Conservation (phyloP, 225 moss, liverwort and hornwort genomes). For the Sphagnum tenellum region DNA sequence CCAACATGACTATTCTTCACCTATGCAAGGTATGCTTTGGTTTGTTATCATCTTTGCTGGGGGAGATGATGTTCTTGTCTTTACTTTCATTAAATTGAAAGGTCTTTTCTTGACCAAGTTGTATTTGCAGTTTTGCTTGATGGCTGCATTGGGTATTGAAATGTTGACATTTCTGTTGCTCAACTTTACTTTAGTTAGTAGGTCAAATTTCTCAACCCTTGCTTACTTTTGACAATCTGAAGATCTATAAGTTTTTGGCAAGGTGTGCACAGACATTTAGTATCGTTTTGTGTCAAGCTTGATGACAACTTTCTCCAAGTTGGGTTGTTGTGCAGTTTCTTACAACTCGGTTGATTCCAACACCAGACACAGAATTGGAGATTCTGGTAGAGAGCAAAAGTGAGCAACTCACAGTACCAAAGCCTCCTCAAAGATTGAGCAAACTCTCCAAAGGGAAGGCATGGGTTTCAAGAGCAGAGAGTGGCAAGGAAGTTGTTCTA, state of each 20-base stretch:
- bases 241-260: too few relatives aligned
- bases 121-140: too few relatives aligned
- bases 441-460: slow-evolving; percentile 79
- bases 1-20: slow-evolving; percentile 78
- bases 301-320: too few relatives aligned
- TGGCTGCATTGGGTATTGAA: too few relatives aligned
- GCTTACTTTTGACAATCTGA: too few relatives aligned
- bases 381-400: slow-evolving; percentile 80
- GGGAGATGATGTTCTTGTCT: not conserved
- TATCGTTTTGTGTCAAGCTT: too few relatives aligned
- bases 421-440: slow-evolving; percentile 63
- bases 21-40: slow-evolving; percentile 62
- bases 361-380: slow-evolving; percentile 73
- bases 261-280: too few relatives aligned
- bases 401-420: slow-evolving; percentile 63
- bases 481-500: slow-evolving; percentile 79
- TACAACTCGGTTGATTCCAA: slow-evolving; percentile 55
- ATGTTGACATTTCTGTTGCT: too few relatives aligned
- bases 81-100: too few relatives aligned
- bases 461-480: slow-evolving; percentile 62
- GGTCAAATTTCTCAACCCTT: too few relatives aligned
- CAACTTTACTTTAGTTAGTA: too few relatives aligned
- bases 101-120: too few relatives aligned
- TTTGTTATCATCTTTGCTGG: not conserved
- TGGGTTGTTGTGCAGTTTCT: slow-evolving; percentile 43